phyloP scores from a whole-genome alignment of 2,329 filamentous ascomycete species.

The Fusarium neocosmosporiellum region DNA sequence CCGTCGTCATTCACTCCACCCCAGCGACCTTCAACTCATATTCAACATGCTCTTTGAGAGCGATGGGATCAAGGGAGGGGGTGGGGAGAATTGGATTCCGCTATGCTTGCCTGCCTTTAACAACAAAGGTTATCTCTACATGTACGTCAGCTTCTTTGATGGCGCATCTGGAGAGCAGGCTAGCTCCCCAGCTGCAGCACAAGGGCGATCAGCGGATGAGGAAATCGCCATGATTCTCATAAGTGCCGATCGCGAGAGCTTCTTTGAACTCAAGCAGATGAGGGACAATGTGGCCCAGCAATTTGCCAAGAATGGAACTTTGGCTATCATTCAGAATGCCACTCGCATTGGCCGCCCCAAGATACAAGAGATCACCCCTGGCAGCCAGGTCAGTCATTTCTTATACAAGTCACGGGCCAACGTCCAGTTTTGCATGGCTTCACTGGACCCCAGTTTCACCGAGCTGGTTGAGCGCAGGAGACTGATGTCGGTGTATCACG shows the following conservation, averaged over 20 bases:
- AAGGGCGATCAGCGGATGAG: slow-evolving; percentile 74
- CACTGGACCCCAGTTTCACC: slow-evolving; percentile 76
- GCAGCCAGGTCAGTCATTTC: slow-evolving; percentile 87
- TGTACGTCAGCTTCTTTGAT: slow-evolving; percentile 97
- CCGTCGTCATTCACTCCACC: slow-evolving; percentile 93
- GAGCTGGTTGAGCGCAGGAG: slow-evolving; percentile 70
- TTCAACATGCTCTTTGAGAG: slow-evolving; percentile 99
- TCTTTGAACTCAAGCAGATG: slow-evolving; percentile 87
- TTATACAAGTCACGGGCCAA: slow-evolving; percentile 95
- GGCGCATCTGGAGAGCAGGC: slow-evolving; percentile 57
- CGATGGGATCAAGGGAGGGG: slow-evolving; percentile 88
- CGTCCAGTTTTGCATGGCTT: slow-evolving; percentile 95
- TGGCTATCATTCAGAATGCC: slow-evolving; percentile 79
- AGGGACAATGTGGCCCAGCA: slow-evolving; percentile 72
- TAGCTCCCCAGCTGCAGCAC: slow-evolving; percentile 65
- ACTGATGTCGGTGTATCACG: slow-evolving; percentile 86
- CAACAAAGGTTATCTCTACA: slow-evolving; percentile 95
- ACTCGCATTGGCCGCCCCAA: slow-evolving; percentile 77
- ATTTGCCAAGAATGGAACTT: slow-evolving; percentile 79
- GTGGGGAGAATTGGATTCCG: slow-evolving; percentile 96
- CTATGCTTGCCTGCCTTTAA: slow-evolving; percentile 97
- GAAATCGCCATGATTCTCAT: slow-evolving; percentile 94
- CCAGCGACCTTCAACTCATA: slow-evolving; percentile 93
- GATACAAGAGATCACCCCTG: slow-evolving; percentile 81
- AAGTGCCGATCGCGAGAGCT: slow-evolving; percentile 91